A percentile compares a stretch with the other conserved stretches of the same genome.
Evolutionary conservation across 2,329 filamentous ascomycete genomes (phyloP).

Genomic region (Penicillium sp.): DNA sequence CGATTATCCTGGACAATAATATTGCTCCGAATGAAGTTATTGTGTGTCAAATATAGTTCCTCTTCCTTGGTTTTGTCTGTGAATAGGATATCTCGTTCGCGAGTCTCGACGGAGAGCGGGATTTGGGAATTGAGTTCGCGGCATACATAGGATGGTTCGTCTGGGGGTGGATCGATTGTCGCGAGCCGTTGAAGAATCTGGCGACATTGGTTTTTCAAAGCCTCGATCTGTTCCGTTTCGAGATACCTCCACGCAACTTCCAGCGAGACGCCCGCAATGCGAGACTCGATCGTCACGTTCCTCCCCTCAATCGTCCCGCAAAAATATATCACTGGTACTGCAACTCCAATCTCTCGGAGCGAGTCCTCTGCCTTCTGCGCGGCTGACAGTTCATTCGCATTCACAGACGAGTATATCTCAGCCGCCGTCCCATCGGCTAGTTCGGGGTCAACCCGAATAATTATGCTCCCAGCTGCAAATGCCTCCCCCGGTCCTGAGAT

Average conservation of each 20-base stretch:
- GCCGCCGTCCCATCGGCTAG: constrained; percentile 23
- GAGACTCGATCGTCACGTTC: constrained; percentile 41
- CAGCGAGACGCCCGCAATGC: constrained; percentile 41
- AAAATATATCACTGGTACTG: constrained; percentile 39
- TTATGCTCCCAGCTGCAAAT: constrained; percentile 37
- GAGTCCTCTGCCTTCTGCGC: constrained; percentile 35
- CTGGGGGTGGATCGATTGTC: constrained; percentile 23
- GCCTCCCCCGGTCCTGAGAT: constrained; percentile 30
- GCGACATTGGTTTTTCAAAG: constrained; percentile 38
- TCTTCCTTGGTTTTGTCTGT: constrained; percentile 25
- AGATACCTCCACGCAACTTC: constrained; percentile 41
- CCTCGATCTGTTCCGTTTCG: constrained; percentile 30
- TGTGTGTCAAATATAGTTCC: constrained; percentile 36
- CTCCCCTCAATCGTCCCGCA: constrained; percentile 38
- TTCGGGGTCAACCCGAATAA: constrained; percentile 38
- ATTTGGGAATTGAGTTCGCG: constrained; percentile 32
- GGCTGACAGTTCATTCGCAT: constrained; percentile 39
- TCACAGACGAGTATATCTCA: constrained; percentile 34
- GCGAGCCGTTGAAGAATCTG: constrained; percentile 32
- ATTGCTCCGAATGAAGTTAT: constrained; percentile 38
- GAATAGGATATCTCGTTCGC: constrained; percentile 37
- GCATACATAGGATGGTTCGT: constrained; percentile 37
- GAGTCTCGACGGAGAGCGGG: constrained; percentile 21
- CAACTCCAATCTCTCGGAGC: constrained; percentile 33
- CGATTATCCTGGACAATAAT: constrained; percentile 38